Conservation (phyloP, 2,329 filamentous ascomycete species). For the Claviceps spartinae region DNA sequence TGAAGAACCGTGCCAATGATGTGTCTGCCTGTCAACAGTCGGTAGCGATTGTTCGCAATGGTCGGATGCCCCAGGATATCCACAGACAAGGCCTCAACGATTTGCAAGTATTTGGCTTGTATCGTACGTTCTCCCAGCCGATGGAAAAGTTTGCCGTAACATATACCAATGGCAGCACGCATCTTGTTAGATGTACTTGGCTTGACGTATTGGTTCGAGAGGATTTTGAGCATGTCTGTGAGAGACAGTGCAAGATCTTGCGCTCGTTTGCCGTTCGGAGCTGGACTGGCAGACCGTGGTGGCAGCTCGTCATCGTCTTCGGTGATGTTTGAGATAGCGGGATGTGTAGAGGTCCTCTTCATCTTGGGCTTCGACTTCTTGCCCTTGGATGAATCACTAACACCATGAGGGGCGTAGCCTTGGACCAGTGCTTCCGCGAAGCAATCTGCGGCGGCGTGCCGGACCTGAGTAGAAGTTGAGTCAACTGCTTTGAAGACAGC, state of each 20-base stretch:
- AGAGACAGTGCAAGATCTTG: conserved; percentile 64
- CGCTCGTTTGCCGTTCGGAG: conserved; percentile 52
- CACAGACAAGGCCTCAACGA: conserved; percentile 66
- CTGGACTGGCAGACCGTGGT: conserved; percentile 59
- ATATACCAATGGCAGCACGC: conserved; percentile 72
- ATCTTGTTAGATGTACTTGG: conserved; percentile 66
- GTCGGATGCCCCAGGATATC: conserved; percentile 67
- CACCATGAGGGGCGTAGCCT: conserved; percentile 45
- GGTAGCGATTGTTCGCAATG: conserved; percentile 74
- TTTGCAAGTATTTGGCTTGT: conserved; percentile 67
- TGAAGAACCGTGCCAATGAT: conserved; percentile 77
- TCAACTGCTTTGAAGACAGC: conserved; percentile 81
- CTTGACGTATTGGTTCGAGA: conserved; percentile 71
- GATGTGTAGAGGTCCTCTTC: conserved; percentile 46
- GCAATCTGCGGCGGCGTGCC: conserved; percentile 76
- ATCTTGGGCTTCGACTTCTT: conserved; percentile 55
- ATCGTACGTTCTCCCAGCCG: conserved; percentile 71
- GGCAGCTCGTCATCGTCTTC: conserved; percentile 62
- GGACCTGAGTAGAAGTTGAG: conserved; percentile 57
- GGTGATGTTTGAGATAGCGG: conserved; percentile 30
- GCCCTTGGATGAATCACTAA: conserved; percentile 41
- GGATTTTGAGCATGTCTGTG: conserved; percentile 60
- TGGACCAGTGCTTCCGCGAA: conserved; percentile 74
- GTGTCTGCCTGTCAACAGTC: conserved; percentile 69
- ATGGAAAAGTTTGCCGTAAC: conserved; percentile 70